Evolutionary conservation across 2,329 filamentous ascomycete species (phyloP), one percentile per base, ranked within the genome.

Genomic region (Biscogniauxia mediterranea): DNA sequence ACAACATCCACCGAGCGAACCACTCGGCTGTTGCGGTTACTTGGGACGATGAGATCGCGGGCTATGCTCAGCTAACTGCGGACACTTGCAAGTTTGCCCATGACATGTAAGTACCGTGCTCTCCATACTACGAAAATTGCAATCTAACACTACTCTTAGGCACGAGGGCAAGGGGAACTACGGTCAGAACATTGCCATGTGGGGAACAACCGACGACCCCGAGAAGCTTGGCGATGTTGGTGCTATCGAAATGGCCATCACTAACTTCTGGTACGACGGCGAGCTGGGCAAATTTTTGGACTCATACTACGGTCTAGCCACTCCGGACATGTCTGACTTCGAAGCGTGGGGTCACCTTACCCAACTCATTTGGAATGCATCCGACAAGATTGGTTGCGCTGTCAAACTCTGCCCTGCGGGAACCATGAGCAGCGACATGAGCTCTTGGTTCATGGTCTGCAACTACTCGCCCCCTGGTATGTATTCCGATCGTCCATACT

Each of bases 171-270:
- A 79, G 56, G 86, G 86, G 59, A 81, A 83, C 52, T 96, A 95
- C 73, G 95, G 95, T 65, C 95, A 99, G 80, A 99, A 98, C 84
- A 89, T 98, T 61, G 94, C 91, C 72, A 88, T 89, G 68, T 82
- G 76, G 73, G 76, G 76, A 55, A 75, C 76, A 26, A 76, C 70
- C 46, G 68, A 79, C 54, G 75, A 79, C 23, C 69, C 71, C 23
- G 62, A 59, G n/a, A 66, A 75, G 63, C 81, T 88, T 67, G 82
- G 85, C 62, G 71, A 76, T 1, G 74, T 78, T n/a, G 77, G 75
- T 62, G 83, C 87, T 54, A 81, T 91, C 64, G 85, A 86, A 58
- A 81, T 84, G 65, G 87, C 89, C 68, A 88, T 94, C 73, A 91
- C 88, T 71, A 85, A 94, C 74, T 82, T 89, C 78, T 97, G 95